Evolutionary conservation across 2,329 filamentous ascomycete species (phyloP).

Genomic region (Macroventuria anomochaeta): DNA sequence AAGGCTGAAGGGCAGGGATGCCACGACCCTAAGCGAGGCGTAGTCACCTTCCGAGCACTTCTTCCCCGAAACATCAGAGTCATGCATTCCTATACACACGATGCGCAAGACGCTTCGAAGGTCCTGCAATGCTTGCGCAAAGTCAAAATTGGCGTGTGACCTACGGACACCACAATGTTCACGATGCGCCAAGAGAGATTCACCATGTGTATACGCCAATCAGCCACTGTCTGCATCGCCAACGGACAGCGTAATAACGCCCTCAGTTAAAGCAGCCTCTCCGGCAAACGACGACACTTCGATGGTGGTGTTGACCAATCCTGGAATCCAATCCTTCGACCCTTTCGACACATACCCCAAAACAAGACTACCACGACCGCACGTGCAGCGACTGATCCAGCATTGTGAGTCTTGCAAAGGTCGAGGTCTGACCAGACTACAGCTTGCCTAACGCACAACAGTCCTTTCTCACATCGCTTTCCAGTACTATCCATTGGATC

Average conservation of each 20-base stretch:
- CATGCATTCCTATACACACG: conserved; percentile 17
- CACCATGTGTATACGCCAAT: conserved; percentile 61
- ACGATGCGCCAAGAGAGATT: conserved; percentile 59
- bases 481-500: conserved; percentile 65
- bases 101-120: conserved; percentile 65
- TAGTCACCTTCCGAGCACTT: conserved; percentile 12
- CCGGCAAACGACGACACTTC: neutral
- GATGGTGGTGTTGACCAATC: conserved; percentile 27
- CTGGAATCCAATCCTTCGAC: conserved; percentile 52
- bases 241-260: conserved; percentile 28
- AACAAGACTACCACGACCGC: conserved; percentile 59
- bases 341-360: conserved; percentile 64
- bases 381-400: conserved; percentile 63
- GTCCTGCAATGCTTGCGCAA: conserved; percentile 64
- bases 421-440: neutral
- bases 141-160: conserved; percentile 63
- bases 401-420: conserved; percentile 53
- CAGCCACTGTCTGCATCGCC: conserved; percentile 51
- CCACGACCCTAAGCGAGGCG: conserved; percentile 10
- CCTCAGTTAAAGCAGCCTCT: neutral
- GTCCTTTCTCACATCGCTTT: conserved; percentile 65
- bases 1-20: conserved; percentile 6
- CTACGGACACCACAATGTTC: conserved; percentile 62
- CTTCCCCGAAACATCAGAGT: neutral
- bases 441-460: conserved; percentile 29